These are phyloP conservation scores for Zhuliangozyma blackwelliae DNA, from an alignment of 1,139 yeast species.

Conservation along the genomic window DNA sequence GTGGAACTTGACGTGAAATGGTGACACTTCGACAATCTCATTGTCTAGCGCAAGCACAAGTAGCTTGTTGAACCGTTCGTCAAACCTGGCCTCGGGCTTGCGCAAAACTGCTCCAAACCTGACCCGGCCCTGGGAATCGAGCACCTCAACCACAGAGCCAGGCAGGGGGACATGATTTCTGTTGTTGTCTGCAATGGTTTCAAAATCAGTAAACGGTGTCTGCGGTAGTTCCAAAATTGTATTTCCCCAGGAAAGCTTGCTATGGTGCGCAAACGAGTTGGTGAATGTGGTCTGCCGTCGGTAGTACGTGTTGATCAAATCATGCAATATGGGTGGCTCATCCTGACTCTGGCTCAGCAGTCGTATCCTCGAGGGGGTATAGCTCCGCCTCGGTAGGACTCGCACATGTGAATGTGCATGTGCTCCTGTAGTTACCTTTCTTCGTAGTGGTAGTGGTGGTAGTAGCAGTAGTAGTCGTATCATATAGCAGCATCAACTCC, in stretches of 20 bases:
- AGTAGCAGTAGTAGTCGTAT: background rate
- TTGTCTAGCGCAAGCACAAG: slow-evolving; percentile 30
- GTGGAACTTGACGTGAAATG: slow-evolving; percentile 26
- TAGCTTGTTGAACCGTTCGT: slow-evolving; percentile 29
- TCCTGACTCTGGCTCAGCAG: background rate
- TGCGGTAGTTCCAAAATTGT: no score
- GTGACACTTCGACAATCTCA: slow-evolving; percentile 21
- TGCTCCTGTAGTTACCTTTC: no score
- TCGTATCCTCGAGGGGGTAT: background rate
- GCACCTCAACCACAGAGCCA: slow-evolving; percentile 36
- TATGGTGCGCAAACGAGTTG: background rate
- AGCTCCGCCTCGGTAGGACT: background rate
- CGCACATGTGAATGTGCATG: background rate
- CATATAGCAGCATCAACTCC: no score
- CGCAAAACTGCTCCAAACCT: slow-evolving; percentile 32
- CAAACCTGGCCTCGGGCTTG: slow-evolving; percentile 27
- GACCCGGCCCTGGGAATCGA: slow-evolving; percentile 25
- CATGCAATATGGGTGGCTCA: background rate
- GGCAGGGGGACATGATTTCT: slow-evolving; percentile 17
- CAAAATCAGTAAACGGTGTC: slow-evolving; percentile 2
- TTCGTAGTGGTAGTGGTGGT: background rate
- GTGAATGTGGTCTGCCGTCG: background rate
- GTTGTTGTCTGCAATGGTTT: slow-evolving; percentile 16
- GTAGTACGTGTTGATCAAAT: background rate
- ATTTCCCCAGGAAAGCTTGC: no score